Evolutionary conservation across 176 grass and related monocot species (phyloP).

Genomic region (Musa troglodytarum): DNA sequence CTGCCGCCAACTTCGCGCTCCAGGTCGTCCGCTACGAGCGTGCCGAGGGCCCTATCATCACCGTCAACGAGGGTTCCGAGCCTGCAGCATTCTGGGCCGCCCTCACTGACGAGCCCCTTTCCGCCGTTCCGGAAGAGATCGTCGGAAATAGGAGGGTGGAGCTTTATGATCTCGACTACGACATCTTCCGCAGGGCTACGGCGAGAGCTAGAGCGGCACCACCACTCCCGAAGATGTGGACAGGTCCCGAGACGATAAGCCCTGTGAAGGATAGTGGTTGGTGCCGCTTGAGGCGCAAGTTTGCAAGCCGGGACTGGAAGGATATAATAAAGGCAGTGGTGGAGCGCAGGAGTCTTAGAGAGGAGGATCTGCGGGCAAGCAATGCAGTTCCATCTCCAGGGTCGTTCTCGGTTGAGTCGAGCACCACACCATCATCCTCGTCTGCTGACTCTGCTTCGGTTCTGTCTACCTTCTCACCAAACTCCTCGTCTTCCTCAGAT

Average conservation of each 20-base stretch:
- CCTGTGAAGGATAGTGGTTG: conserved; percentile 14
- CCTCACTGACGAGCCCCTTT: conserved; percentile 8
- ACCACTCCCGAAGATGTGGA: neutral
- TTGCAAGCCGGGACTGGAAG: conserved; percentile 2
- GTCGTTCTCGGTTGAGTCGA: conserved; percentile 17
- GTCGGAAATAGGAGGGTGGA: conserved; percentile 40
- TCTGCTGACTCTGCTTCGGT: conserved; percentile 14
- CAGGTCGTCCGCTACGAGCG: conserved; percentile 44
- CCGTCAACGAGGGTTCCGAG: conserved; percentile 33
- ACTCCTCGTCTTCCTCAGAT: conserved; percentile 31
- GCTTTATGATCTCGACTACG: conserved; percentile 44
- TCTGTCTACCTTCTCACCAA: conserved; percentile 22
- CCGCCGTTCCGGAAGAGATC: conserved; percentile 12
- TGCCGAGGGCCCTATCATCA: conserved; percentile 32
- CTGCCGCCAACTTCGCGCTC: conserved; percentile 18
- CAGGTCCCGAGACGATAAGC: neutral
- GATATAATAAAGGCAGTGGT: conserved; percentile 3
- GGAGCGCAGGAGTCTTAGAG: neutral
- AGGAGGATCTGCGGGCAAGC: conserved; percentile 2
- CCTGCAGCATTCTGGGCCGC: conserved; percentile 29
- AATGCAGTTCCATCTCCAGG: neutral
- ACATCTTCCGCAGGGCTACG: conserved; percentile 35
- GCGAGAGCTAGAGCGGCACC: conserved; percentile 10
- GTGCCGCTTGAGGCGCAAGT: conserved; percentile 14
- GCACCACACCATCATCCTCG: conserved; percentile 36